Evolutionary conservation across 345 rosid genomes (phyloP).

Genomic region (Gossypium rotundifolium): DNA sequence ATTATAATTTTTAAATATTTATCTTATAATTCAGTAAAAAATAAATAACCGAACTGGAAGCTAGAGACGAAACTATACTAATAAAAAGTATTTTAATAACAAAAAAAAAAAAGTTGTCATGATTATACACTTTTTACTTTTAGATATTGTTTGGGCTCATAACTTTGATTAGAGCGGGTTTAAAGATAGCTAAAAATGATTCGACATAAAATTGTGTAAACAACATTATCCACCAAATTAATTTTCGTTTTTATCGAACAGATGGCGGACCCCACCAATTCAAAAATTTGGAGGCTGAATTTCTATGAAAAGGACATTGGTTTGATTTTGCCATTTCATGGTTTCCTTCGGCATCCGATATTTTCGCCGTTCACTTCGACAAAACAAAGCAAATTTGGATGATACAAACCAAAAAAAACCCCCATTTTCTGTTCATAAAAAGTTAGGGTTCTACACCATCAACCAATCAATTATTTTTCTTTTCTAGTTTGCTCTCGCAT

Average conservation of each 20-base stretch:
- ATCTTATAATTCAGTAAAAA: too few species aligned
- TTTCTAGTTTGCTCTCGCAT: background rate
- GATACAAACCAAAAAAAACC: background rate
- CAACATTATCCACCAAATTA: background rate
- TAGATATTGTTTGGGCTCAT: too few species aligned
- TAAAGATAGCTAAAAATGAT: too few species aligned
- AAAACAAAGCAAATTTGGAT: background rate
- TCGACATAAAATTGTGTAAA: background rate
- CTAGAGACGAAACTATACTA: too few species aligned
- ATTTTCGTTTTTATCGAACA: background rate
- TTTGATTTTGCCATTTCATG: background rate
- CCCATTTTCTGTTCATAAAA: background rate
- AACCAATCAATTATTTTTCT: background rate
- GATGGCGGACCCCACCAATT: constrained; percentile 8
- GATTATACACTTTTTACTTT: too few species aligned
- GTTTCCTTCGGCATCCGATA: constrained; percentile 7
- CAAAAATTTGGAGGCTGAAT: background rate
- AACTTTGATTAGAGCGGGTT: too few species aligned
- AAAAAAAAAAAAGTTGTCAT: too few species aligned
- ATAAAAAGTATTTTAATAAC: too few species aligned
- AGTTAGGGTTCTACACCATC: background rate
- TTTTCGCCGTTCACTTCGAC: constrained; percentile 22
- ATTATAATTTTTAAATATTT: too few species aligned
- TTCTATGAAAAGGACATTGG: constrained; percentile 6
- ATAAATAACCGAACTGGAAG: too few species aligned